A percentile compares a stretch with the other conserved stretches of the same genome.
phyloP scores from a whole-genome alignment of 495 filamentous ascomycete genomes.

The Neurospora sublineolata region DNA sequence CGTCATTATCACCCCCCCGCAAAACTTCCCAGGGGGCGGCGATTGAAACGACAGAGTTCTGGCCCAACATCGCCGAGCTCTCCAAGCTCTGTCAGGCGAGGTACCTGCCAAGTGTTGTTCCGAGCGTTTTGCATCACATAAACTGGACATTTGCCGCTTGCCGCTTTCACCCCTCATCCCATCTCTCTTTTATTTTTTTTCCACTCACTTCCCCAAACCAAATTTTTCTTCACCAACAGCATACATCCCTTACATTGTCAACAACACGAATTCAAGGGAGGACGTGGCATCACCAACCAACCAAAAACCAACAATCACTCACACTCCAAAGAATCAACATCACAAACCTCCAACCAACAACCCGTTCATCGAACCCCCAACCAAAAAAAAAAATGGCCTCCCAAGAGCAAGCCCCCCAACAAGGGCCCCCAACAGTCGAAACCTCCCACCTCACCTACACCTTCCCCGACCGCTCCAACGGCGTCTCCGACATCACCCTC shows the following conservation, averaged over 20 bases:
- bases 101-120: neutral
- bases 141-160: neutral
- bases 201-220: neutral
- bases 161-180: neutral
- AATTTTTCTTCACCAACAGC: neutral
- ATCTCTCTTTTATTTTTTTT: neutral
- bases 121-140: neutral
- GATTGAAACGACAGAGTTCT: neutral
- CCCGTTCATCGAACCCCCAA: neutral
- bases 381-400: neutral
- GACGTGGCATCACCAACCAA: neutral
- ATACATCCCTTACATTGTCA: neutral
- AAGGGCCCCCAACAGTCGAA: conserved; percentile 35
- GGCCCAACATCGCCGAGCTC: neutral
- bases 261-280: neutral
- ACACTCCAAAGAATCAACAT: neutral
- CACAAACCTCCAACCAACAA: neutral
- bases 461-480: conserved; percentile 70
- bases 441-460: conserved; percentile 73
- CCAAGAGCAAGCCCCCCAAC: conserved; percentile 3
- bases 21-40: neutral
- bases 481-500: conserved; percentile 59
- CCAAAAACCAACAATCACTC: neutral
- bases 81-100: neutral
- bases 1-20: neutral